Evolutionary conservation across 768 basidiomycete genomes (phyloP), one percentile per base, ranked within the genome.

Genomic region (Tylopilus sp.): DNA sequence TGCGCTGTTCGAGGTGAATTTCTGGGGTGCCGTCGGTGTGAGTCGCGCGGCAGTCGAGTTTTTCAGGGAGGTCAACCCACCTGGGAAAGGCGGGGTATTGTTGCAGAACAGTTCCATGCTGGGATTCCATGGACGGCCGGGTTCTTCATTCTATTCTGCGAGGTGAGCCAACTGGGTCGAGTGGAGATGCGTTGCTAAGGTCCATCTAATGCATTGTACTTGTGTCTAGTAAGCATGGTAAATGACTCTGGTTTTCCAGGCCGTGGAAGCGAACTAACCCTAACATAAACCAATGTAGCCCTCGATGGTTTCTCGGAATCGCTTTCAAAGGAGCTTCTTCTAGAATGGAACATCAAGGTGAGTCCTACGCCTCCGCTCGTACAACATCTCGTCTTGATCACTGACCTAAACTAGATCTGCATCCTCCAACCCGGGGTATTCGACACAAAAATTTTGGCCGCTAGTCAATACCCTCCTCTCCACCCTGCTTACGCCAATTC

Each of bases 61-160:
- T 42, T 72, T 77, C 57, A 63, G 72, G 17, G 69, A 73, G 48
- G 63, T 62, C 5, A 74, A 74, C 52, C 34, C 28, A 1, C 48
- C 62, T 6, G 46, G 52, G 3, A 45, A 47, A 22, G 59, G 63
- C 3, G 59, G 57, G 1, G 11, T 59, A 10, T 37, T 57, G n/a
- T 26, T 56, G 1, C 64, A 58, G 21, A 60, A 61, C 11, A 53
- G 56, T 28, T 65, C 53, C 17, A 26, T 45, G 2, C 22, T 29
- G 8, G 53, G 45, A 4, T 50, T 58, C 24, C n/a, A 24, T 47
- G 30, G 31, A 0, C 24, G 41, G 3, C 57, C 63, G 25, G 47
- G 53, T 8, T 3, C 58, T 21, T n/a, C 53, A 7, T 57, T 55
- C 46, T 56, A 61, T 40, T 34, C 14, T 47, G 54, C 57, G 25